Evolutionary conservation across 2,329 filamentous ascomycete genomes (phyloP).

Genomic region (Exophiala xenobiotica): DNA sequence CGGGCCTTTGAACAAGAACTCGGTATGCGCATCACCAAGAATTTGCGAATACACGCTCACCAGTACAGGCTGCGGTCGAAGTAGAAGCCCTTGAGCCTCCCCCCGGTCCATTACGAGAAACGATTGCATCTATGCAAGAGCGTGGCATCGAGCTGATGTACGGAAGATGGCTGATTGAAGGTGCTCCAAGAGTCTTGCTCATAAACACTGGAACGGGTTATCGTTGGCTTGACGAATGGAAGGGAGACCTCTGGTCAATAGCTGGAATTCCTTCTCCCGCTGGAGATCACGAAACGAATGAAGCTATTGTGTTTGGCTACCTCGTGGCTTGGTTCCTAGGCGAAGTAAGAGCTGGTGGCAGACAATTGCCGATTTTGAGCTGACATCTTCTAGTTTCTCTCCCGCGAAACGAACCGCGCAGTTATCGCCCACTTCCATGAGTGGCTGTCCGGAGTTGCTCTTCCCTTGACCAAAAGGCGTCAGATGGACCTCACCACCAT

Average conservation of each 20-base stretch:
- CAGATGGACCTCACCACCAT: slow-evolving; percentile 97
- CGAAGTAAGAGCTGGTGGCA: slow-evolving; percentile 64
- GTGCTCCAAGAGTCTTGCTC: slow-evolving; percentile 86
- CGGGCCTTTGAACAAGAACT: slow-evolving; percentile 87
- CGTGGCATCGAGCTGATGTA: slow-evolving; percentile 88
- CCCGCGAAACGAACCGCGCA: slow-evolving; percentile 84
- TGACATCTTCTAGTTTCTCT: slow-evolving; percentile 68
- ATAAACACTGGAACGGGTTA: slow-evolving; percentile 96
- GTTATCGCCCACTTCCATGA: slow-evolving; percentile 99
- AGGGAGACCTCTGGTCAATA: slow-evolving; percentile 88
- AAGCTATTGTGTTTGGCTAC: slow-evolving; percentile 96
- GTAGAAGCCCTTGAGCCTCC: slow-evolving; percentile 89
- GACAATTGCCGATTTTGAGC: background rate
- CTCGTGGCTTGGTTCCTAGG: slow-evolving; percentile 97
- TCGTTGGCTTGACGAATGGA: slow-evolving; percentile 91
- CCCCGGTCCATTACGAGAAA: slow-evolving; percentile 73
- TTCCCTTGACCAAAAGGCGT: slow-evolving; percentile 88
- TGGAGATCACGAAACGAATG: slow-evolving; percentile 91
- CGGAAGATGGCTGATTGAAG: slow-evolving; percentile 96
- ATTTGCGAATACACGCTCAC: slow-evolving; percentile 20
- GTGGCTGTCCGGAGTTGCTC: slow-evolving; percentile 91
- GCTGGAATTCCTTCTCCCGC: slow-evolving; percentile 92
- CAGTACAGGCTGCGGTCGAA: slow-evolving; percentile 81
- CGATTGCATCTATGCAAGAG: slow-evolving; percentile 89
- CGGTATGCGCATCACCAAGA: slow-evolving; percentile 58